Base-by-base conservation (phyloP, 768 basidiomycete species). In the Tubosaeta brunneosetosa region DNA sequence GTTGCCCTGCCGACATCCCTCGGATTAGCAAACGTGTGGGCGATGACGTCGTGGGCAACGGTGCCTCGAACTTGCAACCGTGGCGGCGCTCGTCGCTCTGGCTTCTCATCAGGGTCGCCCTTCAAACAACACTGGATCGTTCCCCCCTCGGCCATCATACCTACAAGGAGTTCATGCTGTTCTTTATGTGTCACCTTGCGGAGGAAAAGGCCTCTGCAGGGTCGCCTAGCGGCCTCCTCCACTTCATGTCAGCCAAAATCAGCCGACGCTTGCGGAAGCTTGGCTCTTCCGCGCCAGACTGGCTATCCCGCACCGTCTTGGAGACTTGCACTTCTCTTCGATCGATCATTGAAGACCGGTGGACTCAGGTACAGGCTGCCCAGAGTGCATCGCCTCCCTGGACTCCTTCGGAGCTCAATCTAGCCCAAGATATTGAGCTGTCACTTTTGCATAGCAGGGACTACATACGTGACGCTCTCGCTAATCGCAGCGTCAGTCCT, bases 151-250 rank as follows among this genome's bases (percentile, higher is more conserved):
- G 54, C 2, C 9, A 41, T 9, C 36, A 41, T n/a, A 61, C 61
- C 0, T 83, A 83, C 65, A 83, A 83, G 49, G n/a, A 34, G 3
- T 82, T 82, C 62, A 73, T 80, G 58, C 36, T 74, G 2, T 79
- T 70, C 43, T 62, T 79, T 47, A 58, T 74, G 32, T 56, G 69
- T 4, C 34, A 55, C 17, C 55, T 67, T 7, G 55, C 74, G 3
- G 32, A 60, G 3, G 31, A 59, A 8, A 1, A 0, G 49, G 63
- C 12, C 44, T 59, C 22, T 29, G 29, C 29, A 9, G 9, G 29
- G 9, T 4, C 9, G 29, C 32, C 58, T 2, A 69, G 53, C 31
- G 63, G 73, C 32, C 3, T 68, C 10, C 59, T 74, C 6, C 61
- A 59, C 10, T 58, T 31, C 29, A 45, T 45, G 29, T 19, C 44